Evolutionary conservation across 225 moss, liverwort and hornwort genomes (phyloP).

Genomic region (Climacium dendroides): DNA sequence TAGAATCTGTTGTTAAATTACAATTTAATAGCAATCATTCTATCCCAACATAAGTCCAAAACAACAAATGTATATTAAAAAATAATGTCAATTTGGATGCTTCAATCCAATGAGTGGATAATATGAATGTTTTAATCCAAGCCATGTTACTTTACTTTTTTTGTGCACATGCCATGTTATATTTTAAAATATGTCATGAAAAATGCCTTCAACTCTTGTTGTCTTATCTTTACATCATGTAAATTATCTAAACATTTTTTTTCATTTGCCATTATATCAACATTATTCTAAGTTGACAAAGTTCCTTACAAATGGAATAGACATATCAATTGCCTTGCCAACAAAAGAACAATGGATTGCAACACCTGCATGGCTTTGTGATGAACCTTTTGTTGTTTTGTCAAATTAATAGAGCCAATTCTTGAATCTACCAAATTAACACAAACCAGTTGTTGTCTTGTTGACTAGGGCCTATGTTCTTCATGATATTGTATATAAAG

Average conservation of each 20-base stretch:
- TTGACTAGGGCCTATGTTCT: background rate
- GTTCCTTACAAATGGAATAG: accelerated
- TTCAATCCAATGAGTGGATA: accelerated
- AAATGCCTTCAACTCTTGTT: background rate
- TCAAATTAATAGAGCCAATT: background rate
- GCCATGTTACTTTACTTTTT: accelerated
- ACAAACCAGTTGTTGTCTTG: accelerated
- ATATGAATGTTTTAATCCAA: background rate
- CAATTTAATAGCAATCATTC: too few relatives aligned
- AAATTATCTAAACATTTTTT: background rate
- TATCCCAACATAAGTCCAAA: too few relatives aligned
- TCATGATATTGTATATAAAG: background rate
- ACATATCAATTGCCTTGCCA: background rate
- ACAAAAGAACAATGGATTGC: background rate
- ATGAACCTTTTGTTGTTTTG: background rate
- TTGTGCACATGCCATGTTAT: background rate
- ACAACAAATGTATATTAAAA: background rate
- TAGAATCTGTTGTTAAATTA: too few relatives aligned
- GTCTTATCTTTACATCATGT: too few relatives aligned
- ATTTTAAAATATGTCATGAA: background rate
- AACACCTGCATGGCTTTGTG: accelerated
- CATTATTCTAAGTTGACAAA: background rate
- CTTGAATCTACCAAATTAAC: background rate
- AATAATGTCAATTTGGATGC: background rate
- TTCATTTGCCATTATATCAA: background rate